These are phyloP conservation scores for Alternaria consortialis DNA, from an alignment of 2,329 filamentous ascomycete genomes.

Conservation along the genomic window DNA sequence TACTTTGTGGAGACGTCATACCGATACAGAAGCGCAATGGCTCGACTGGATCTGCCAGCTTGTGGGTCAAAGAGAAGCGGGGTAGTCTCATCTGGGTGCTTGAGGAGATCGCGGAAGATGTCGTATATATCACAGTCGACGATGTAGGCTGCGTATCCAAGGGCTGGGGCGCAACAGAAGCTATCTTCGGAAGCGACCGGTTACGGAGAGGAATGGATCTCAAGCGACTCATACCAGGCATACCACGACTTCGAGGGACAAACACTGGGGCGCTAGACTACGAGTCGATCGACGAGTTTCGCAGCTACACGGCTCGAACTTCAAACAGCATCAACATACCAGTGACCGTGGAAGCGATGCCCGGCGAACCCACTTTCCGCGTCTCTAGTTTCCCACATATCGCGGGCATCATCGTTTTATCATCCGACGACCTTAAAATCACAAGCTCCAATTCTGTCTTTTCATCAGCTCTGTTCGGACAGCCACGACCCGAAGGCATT, in stretches of 20 bases:
- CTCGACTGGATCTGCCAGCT: conserved; percentile 85
- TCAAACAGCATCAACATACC: conserved; percentile 82
- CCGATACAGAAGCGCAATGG: conserved; percentile 97
- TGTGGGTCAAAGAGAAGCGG: conserved; percentile 98
- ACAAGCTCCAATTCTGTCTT: conserved; percentile 96
- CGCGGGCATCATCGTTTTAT: conserved; percentile 92
- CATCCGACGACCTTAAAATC: conserved; percentile 78
- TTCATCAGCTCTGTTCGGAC: conserved; percentile 88
- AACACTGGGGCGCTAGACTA: conserved; percentile 80
- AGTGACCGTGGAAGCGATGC: conserved; percentile 78
- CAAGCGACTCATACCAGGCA: conserved; percentile 78
- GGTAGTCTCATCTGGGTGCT: conserved; percentile 96
- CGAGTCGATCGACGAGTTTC: conserved; percentile 73
- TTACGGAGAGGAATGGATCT: conserved; percentile 76
- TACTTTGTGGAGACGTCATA: conserved; percentile 97
- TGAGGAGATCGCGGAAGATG: conserved; percentile 96
- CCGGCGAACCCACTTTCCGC: conserved; percentile 74
- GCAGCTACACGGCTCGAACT: conserved; percentile 86
- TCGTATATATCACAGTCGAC: conserved; percentile 78
- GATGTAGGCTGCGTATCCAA: conserved; percentile 77
- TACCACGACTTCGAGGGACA: conserved; percentile 79
- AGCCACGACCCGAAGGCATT: conserved; percentile 82
- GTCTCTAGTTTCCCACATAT: conserved; percentile 97
- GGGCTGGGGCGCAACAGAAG: conserved; percentile 77
- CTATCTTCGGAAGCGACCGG: conserved; percentile 83